Evolutionary conservation across 192 early-diverging fungal genomes (phyloP).

Genomic region (Nowakowskiella sp.): DNA sequence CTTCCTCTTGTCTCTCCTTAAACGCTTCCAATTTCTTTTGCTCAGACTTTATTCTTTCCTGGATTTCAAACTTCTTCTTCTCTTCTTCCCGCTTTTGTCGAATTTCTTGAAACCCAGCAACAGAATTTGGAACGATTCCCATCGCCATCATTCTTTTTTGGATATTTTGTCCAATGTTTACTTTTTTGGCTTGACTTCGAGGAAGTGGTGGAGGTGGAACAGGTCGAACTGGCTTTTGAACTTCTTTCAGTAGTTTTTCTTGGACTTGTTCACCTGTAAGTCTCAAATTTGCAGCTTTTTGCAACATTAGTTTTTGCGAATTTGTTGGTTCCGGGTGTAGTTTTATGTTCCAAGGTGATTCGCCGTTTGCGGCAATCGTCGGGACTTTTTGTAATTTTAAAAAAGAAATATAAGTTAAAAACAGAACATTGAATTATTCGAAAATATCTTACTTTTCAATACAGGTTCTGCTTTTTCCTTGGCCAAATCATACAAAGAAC

Average conservation of each 20-base stretch:
- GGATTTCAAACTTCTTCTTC: constrained; percentile 2
- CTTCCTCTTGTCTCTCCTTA: not conserved
- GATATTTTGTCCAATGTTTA: not conserved
- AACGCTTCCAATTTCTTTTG: not conserved
- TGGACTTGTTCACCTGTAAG: not conserved
- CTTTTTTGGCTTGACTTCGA: not conserved
- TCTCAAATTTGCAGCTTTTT: constrained; percentile 1
- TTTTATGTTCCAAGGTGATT: no score
- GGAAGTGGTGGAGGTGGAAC: constrained; percentile 1
- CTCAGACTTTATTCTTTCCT: not conserved
- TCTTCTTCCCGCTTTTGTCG: not conserved
- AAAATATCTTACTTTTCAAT: no score
- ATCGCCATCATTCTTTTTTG: not conserved
- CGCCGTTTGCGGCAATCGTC: no score
- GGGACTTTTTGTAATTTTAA: no score
- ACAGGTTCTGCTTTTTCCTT: no score
- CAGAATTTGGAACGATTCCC: not conserved
- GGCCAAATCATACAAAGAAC: no score
- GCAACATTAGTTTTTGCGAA: no score
- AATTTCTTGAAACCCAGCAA: not conserved
- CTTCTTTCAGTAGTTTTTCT: constrained; percentile 4
- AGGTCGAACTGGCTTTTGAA: not conserved
- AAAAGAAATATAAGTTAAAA: no score
- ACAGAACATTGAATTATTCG: no score
- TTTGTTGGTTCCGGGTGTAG: no score